Evolutionary conservation across 2,329 filamentous ascomycete species (phyloP).

Genomic region (Aspergillus chevalieri): DNA sequence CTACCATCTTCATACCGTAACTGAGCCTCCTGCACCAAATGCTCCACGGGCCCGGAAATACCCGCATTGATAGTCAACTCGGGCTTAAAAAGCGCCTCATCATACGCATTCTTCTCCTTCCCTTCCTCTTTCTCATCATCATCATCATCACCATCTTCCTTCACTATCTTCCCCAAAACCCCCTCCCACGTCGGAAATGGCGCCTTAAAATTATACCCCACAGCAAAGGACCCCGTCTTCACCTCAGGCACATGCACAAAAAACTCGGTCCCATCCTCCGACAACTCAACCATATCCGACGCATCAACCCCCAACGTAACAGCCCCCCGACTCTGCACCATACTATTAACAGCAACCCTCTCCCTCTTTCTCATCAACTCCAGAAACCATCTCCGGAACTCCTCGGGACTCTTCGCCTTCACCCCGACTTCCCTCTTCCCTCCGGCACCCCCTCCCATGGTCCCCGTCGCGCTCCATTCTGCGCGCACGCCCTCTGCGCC

Average conservation of each 20-base stretch:
- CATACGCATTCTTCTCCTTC: conserved; percentile 5
- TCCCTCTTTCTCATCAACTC: conserved; percentile 36
- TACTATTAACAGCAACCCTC: conserved; percentile 27
- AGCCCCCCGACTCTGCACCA: conserved; percentile 30
- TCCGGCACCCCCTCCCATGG: conserved; percentile 28
- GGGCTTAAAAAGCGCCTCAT: conserved; percentile 8
- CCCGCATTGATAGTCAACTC: conserved; percentile 28
- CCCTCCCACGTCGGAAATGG: conserved; percentile 25
- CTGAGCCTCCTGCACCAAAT: conserved; percentile 14
- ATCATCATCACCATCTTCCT: conserved; percentile 10
- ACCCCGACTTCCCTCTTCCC: conserved; percentile 30
- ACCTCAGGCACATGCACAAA: conserved; percentile 24
- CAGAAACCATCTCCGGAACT: conserved; percentile 39
- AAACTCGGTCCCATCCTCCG: conserved; percentile 22
- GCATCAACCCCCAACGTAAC: conserved; percentile 32
- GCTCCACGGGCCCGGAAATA: conserved; percentile 25
- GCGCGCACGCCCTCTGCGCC: conserved; percentile 35
- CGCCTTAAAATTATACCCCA: conserved; percentile 30
- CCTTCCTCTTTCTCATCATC: conserved; percentile 11
- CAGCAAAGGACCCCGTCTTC: conserved; percentile 18
- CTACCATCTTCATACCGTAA: conserved; percentile 22
- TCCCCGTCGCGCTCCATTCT: conserved; percentile 31
- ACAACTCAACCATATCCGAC: conserved; percentile 25
- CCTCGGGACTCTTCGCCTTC: conserved; percentile 30
- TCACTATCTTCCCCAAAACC: conserved; percentile 12